A percentile compares a stretch with the other conserved stretches of the same genome.
These are phyloP conservation scores for Nemania sp. DNA, from an alignment of 2,329 filamentous ascomycete genomes.

Conservation along the genomic window DNA sequence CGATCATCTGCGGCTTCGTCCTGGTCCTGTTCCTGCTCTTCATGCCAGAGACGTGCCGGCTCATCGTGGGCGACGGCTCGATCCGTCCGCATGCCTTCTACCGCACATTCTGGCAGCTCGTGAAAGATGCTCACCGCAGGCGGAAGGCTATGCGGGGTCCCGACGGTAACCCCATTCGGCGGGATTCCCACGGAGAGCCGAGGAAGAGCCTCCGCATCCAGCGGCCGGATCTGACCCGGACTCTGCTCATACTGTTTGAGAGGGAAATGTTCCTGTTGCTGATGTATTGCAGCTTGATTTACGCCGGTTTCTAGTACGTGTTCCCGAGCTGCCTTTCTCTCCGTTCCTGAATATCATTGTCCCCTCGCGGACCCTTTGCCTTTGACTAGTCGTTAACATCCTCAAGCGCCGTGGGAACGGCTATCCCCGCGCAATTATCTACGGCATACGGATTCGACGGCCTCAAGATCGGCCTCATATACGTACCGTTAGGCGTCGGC, in stretches of 20 bases:
- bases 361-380: neutral
- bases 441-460: slow-evolving; percentile 59
- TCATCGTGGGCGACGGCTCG: slow-evolving; percentile 52
- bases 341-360: neutral
- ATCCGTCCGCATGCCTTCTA: slow-evolving; percentile 42
- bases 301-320: slow-evolving; percentile 41
- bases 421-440: slow-evolving; percentile 39
- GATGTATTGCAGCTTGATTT: slow-evolving; percentile 40
- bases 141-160: slow-evolving; percentile 11
- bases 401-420: slow-evolving; percentile 37
- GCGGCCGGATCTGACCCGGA: slow-evolving; percentile 42
- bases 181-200: slow-evolving; percentile 22
- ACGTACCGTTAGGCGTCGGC: slow-evolving; percentile 45
- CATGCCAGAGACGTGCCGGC: slow-evolving; percentile 51
- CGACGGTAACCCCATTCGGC: slow-evolving; percentile 16
- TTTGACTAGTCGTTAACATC: neutral
- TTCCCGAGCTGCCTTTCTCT: neutral
- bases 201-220: slow-evolving; percentile 28
- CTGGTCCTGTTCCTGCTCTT: slow-evolving; percentile 47
- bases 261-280: slow-evolving; percentile 45
- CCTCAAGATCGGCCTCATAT: slow-evolving; percentile 49
- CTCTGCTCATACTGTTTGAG: slow-evolving; percentile 43
- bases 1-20: slow-evolving; percentile 44
- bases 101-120: slow-evolving; percentile 38
- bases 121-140: slow-evolving; percentile 29